Evolutionary conservation across 768 basidiomycete species (phyloP), one percentile per base, ranked within the genome.

Genomic region (Sporobolomyces pararoseus): DNA sequence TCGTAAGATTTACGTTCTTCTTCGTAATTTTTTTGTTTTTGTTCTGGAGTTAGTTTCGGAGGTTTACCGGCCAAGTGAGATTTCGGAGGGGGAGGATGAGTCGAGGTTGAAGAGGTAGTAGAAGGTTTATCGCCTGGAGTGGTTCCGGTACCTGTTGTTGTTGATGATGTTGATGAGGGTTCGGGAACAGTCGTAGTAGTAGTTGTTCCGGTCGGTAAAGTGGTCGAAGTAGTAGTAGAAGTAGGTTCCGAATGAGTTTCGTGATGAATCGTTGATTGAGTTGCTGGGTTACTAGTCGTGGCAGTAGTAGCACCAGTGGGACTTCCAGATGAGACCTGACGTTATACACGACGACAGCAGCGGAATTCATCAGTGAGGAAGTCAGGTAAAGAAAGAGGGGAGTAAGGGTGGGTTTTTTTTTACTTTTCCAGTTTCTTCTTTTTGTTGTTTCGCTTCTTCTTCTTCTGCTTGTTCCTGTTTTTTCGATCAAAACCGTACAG

Each of bases 11-110:
- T 85, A 68, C 90, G 85, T 78, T 91, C 89, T 62, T 83, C 84
- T 63, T 96, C 92, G 63, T 94, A 85, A 70, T 87, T 89, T 32
- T 87, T 85, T 55, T 94, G 82, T 76, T 84, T 86, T 79, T 96
- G 92, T 80, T 98, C 94, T 0, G 88, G 85, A 3, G 87, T 85
- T 52, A 89, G 78, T 77, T 78, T 66, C n/a, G 72, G 66, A 27
- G 61, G 68, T 52, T 66, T 60, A 35, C 62, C 58, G 39, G 66
- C 74, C 73, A 44, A 57, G 54, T 59, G 70, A 6, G 76, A 55
- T 72, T 65, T 68, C 58, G 75, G 58, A 42, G 49, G 58, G 12
- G 9, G 65, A 59, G 12, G 55, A 39, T 44, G 57, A 32, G 14
- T 55, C 19, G 27, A 34, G 27, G 2, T 25, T 3, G 34, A 63